These are phyloP conservation scores for Cytospora piceicola DNA, from an alignment of 2,329 filamentous ascomycete genomes.

Conservation along the genomic window DNA sequence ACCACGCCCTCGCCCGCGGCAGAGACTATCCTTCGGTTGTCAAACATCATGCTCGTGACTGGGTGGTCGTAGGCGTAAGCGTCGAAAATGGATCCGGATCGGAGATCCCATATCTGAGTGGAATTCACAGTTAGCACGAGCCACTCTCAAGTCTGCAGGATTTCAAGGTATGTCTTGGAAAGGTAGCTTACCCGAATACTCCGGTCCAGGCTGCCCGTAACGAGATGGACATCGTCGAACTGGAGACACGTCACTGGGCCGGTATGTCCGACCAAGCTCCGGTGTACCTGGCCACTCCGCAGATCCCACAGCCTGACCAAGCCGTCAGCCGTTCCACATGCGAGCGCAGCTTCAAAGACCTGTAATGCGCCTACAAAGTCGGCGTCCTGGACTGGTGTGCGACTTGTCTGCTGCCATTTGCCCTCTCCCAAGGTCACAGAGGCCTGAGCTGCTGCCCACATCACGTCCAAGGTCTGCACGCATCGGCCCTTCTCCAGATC, in stretches of 20 bases:
- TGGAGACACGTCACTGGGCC: conserved; percentile 92
- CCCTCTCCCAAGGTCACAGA: conserved; percentile 68
- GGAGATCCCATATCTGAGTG: conserved; percentile 92
- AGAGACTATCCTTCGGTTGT: conserved; percentile 83
- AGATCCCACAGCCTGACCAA: conserved; percentile 98
- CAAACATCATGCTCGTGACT: conserved; percentile 97
- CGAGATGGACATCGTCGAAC: conserved; percentile 93
- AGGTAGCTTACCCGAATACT: conserved; percentile 79
- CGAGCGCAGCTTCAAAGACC: conserved; percentile 93
- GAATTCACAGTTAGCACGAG: not conserved
- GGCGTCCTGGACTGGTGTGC: conserved; percentile 68
- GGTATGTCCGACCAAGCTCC: conserved; percentile 93
- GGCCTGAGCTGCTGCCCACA: conserved; percentile 95
- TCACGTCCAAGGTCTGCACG: conserved; percentile 94
- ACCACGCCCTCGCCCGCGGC: conserved; percentile 92
- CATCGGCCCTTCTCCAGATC: conserved; percentile 96
- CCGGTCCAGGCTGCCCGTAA: conserved; percentile 89
- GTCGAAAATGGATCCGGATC: conserved; percentile 92
- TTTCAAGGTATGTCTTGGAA: not conserved
- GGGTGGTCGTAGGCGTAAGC: conserved; percentile 94
- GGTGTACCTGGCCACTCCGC: conserved; percentile 93
- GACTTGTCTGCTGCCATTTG: conserved; percentile 74
- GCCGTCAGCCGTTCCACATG: conserved; percentile 94
- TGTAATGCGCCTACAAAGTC: conserved; percentile 95
- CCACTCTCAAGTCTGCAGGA: not conserved